Evolutionary conservation across 2,329 filamentous ascomycete genomes (phyloP), one percentile per base, ranked within the genome.

Genomic region (Penicillium sp.): DNA sequence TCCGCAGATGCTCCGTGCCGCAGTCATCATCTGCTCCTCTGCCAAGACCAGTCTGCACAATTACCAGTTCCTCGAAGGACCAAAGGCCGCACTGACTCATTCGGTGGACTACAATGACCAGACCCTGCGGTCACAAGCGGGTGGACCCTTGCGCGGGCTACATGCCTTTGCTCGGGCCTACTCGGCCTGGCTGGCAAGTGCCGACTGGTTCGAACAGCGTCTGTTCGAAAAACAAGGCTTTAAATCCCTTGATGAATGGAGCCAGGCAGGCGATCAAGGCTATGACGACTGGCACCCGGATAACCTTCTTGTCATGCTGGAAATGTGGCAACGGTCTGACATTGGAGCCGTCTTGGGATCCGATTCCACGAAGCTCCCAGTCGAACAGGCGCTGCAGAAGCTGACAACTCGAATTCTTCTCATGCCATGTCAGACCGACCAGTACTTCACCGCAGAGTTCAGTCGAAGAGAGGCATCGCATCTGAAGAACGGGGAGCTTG

Each of bases 11-110:
- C 55, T 74, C 3, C 61, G 59, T 28, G 67, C 67, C 24, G 67
- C 68, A 1, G 63, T 76, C 12, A 62, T 72, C 4, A 75, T 75
- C 36, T 77, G 74, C 52, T 70, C 69, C 7, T 71, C 71, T 3
- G 73, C 74, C 1, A 66, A 63, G 33, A 77, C 74, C 4, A 73
- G 70, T 49, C 62, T 66, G 4, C 74, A 77, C 57, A 76, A 76
- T 49, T 70, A 69, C 39, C 70, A 74, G 13, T 76, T 76, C 47
- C 55, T 77, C 4, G 74, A 76, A 52, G 74, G 74, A 0, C 73
- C 74, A 0, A 71, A 69, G 18, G 62, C 69, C 6, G 73, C 73
- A 0, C 62, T 77, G 11, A 56, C 67, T 12, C 66, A 67, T 29
- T 65, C 67, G 0, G 48, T 65, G 33, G 74, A 76, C 52, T 76